A percentile compares a stretch with the other conserved stretches of the same genome.
Conservation (phyloP, 345 rosid genomes). For the Citrus hindsii region DNA sequence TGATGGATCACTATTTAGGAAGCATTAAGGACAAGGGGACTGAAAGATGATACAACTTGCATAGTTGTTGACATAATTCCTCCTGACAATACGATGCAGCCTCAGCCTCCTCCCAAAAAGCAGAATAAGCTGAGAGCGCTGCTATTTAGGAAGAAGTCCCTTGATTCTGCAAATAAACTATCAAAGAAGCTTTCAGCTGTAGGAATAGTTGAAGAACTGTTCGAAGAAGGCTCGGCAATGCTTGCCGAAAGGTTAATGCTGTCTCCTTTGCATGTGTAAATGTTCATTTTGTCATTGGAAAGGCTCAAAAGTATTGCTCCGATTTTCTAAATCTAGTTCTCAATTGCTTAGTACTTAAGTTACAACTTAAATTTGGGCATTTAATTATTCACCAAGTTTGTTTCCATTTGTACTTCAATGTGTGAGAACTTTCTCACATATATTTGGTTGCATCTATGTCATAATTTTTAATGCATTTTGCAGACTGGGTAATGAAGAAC, state of each 20-base stretch:
- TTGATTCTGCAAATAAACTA: constrained; percentile 45
- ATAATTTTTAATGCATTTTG: not conserved
- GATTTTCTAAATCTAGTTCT: not conserved
- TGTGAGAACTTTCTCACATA: not conserved
- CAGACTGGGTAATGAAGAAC: constrained; percentile 66
- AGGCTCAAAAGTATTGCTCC: not conserved
- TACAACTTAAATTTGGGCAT: not conserved
- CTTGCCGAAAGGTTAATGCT: constrained; percentile 76
- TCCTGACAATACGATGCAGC: constrained; percentile 48
- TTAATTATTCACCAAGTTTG: not conserved
- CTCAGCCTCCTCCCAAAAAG: constrained; percentile 48
- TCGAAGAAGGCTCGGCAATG: constrained; percentile 97
- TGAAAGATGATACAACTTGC: constrained; percentile 94
- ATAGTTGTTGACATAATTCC: constrained; percentile 85
- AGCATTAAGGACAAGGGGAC: constrained; percentile 73
- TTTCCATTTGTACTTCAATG: not conserved
- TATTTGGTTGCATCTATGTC: not conserved
- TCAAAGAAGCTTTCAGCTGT: constrained; percentile 69
- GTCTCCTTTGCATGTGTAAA: not conserved
- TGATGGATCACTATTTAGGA: constrained; percentile 42
- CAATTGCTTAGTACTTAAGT: not conserved
- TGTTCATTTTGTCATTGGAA: not conserved
- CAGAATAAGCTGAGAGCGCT: constrained; percentile 56
- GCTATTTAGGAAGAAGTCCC: constrained; percentile 52
- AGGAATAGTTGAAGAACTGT: constrained; percentile 82